Percentiles rank a stretch among this genome's conserved stretches.
These are phyloP conservation scores for Phialemoniopsis sp. DNA, from an alignment of 2,329 filamentous ascomycete genomes.

Conservation along the genomic window DNA sequence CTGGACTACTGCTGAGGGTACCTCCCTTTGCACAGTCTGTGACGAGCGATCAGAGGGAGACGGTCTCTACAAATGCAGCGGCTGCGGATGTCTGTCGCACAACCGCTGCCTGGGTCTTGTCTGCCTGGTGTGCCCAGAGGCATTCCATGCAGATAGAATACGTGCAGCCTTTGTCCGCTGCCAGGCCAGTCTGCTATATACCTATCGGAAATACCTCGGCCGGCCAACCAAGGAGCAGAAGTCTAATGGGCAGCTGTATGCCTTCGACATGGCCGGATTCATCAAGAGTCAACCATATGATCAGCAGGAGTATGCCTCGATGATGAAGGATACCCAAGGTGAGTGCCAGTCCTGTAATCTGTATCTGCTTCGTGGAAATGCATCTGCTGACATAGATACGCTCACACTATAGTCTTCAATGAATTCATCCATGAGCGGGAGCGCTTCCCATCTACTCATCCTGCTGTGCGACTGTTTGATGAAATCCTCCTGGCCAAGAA, in stretches of 20 bases:
- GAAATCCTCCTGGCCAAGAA: slow-evolving; percentile 80
- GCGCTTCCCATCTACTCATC: slow-evolving; percentile 55
- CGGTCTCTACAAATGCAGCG: slow-evolving; percentile 69
- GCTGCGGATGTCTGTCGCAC: slow-evolving; percentile 56
- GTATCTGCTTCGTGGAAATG: neutral
- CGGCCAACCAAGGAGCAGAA: slow-evolving; percentile 58
- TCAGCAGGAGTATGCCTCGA: slow-evolving; percentile 59
- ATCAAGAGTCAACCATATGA: slow-evolving; percentile 61
- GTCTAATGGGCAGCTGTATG: slow-evolving; percentile 53
- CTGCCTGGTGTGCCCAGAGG: slow-evolving; percentile 59
- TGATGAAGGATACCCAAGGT: slow-evolving; percentile 67
- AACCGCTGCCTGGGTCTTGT: slow-evolving; percentile 58
- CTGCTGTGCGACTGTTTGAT: slow-evolving; percentile 73
- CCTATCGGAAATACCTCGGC: slow-evolving; percentile 60
- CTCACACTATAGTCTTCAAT: slow-evolving; percentile 55
- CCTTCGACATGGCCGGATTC: slow-evolving; percentile 63
- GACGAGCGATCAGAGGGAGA: slow-evolving; percentile 70
- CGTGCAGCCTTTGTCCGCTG: slow-evolving; percentile 62
- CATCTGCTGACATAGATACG: neutral
- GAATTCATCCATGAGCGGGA: slow-evolving; percentile 84
- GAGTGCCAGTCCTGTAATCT: slow-evolving; percentile 15
- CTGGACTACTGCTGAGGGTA: slow-evolving; percentile 52
- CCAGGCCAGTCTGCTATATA: slow-evolving; percentile 62
- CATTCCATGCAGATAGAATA: slow-evolving; percentile 59
- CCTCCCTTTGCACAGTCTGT: slow-evolving; percentile 60